A percentile compares a stretch with the other conserved stretches of the same genome.
Conservation (phyloP, 2,329 filamentous ascomycete species). For the Penicillium sp. region DNA sequence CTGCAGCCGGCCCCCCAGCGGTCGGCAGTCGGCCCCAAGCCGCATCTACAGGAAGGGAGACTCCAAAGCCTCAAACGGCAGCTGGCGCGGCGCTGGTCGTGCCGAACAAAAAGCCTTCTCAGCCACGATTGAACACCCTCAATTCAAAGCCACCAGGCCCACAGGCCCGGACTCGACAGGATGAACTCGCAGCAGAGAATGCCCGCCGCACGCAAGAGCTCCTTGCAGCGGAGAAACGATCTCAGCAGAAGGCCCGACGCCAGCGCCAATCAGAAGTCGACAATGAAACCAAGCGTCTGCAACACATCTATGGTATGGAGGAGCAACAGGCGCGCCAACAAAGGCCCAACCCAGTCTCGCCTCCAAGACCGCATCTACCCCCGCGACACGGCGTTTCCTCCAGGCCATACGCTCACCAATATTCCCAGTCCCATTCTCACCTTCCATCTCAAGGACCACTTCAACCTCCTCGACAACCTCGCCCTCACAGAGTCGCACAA, state of each 20-base stretch:
- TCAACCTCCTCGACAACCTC: constrained; percentile 15
- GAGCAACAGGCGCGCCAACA: constrained; percentile 33
- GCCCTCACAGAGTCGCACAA: constrained; percentile 12
- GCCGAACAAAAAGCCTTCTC: constrained; percentile 11
- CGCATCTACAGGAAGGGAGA: constrained; percentile 30
- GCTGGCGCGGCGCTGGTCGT: constrained; percentile 10
- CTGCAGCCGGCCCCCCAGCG: constrained; percentile 6
- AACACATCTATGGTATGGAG: constrained; percentile 54
- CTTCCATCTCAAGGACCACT: constrained; percentile 14
- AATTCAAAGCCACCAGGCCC: constrained; percentile 11
- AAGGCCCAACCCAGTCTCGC: constrained; percentile 6
- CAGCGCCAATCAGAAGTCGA: constrained; percentile 58
- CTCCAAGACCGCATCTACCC: constrained; percentile 18
- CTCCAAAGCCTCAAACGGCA: constrained; percentile 24
- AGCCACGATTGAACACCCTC: constrained; percentile 11
- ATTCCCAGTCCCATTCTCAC: constrained; percentile 23
- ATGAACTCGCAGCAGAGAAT: constrained; percentile 47
- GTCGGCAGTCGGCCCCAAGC: constrained; percentile 3
- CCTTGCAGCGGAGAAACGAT: constrained; percentile 43
- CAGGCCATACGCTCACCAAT: constrained; percentile 15
- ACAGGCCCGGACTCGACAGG: constrained; percentile 28
- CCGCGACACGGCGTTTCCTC: constrained; percentile 17
- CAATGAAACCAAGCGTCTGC: constrained; percentile 73
- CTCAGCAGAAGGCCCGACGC: constrained; percentile 50
- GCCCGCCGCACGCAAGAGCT: constrained; percentile 53